These are phyloP conservation scores for Emergomyces pasteurianus DNA, from an alignment of 2,329 filamentous ascomycete genomes.

Conservation along the genomic window DNA sequence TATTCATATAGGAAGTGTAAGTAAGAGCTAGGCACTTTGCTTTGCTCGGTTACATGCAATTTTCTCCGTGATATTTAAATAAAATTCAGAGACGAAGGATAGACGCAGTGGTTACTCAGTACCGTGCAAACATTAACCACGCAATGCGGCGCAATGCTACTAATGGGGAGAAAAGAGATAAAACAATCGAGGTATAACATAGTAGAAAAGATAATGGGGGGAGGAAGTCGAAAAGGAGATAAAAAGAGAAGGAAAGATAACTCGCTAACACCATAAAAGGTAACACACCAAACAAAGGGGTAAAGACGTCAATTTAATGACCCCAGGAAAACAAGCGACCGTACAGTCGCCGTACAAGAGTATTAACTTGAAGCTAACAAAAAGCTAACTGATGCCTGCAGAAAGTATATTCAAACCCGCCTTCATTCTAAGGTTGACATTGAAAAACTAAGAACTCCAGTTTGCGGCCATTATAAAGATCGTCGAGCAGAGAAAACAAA, in stretches of 20 bases:
- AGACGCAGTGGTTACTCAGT: too few relatives aligned
- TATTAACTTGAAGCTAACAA: background rate
- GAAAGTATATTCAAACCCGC: background rate
- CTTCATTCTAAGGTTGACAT: background rate
- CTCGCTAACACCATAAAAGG: background rate
- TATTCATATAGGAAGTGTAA: background rate
- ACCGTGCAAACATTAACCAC: background rate
- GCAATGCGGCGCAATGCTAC: background rate
- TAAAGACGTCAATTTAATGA: background rate
- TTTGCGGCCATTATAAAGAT: background rate
- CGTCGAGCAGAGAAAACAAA: background rate
- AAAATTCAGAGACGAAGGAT: background rate
- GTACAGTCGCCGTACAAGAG: background rate
- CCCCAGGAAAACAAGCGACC: background rate
- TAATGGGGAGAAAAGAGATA: background rate
- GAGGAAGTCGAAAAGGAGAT: background rate
- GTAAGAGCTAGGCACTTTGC: background rate
- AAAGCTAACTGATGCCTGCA: background rate
- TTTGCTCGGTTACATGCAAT: background rate
- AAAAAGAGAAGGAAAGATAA: background rate
- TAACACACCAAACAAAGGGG: background rate
- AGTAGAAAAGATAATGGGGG: background rate
- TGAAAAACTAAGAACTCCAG: background rate
- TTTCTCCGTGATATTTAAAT: background rate
- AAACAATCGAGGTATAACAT: too few relatives aligned